Base-by-base conservation (phyloP, 1,284 basidiomycete species). In the Exobasidium rhododendri region DNA sequence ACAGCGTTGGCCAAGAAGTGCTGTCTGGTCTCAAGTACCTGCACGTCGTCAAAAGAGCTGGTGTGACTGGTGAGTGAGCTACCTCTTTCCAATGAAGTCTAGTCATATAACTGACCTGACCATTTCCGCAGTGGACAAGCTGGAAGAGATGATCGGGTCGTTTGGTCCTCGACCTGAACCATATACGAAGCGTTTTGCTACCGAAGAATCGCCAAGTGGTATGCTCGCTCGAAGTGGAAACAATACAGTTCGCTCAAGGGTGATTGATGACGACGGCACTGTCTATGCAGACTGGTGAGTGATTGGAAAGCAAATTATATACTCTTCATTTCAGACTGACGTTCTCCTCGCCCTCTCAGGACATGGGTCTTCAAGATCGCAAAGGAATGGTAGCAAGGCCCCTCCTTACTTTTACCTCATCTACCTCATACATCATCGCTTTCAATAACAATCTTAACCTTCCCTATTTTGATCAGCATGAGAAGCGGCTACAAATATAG, bases 81-180 rank as follows among this genome's bases (percentile, higher is more conserved):
- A 43, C 58, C 61, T 20, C 14, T n/a, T 10, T 22, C 20, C 35
- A 31, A 35, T 20, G 56, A 55, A 5, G 4, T 20, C 13, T 17
- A n/a, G 17, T 7, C 20, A 22, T 20, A n/a, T 13, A 24, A 3
- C 54, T 20, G 54, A 56, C 14, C 35, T n/a, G 26, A 50, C n/a
- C 3, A n/a, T n/a, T n/a, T 20, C 22, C 30, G 11, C 73, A 91
- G 91, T 92, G 70, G 91, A 92, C 80, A 92, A 89, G 80, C 80
- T 91, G 75, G 91, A 93, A 73, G 86, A 90, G 75, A 94, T 94
- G 92, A 85, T 93, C 35, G 92, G 91, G 29, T 92, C 90, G 1
- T 94, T 90, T 79, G 88, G 89, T 4, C 75, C 80, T 1, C 69
- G 73, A 31, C 54, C 60, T 26, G 73, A 78, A 64, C 71, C 78